These are phyloP conservation scores for Thecaphora thlaspeos DNA, from an alignment of 1,284 basidiomycete genomes.

Conservation along the genomic window DNA sequence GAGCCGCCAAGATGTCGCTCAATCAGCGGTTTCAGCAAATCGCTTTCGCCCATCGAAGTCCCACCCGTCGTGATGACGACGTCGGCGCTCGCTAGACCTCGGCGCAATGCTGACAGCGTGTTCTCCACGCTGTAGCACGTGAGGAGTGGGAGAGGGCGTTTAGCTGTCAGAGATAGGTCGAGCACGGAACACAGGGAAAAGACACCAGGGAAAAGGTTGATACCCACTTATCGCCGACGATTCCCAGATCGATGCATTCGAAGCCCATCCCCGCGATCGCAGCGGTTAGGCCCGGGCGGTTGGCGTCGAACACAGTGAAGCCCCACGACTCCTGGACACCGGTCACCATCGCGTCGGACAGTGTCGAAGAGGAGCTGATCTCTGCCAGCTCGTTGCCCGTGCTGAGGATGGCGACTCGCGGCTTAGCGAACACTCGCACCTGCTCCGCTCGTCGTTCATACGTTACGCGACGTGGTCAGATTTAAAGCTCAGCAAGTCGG, in stretches of 20 bases:
- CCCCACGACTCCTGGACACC: slow-evolving; percentile 30
- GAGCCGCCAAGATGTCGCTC: slow-evolving; percentile 73
- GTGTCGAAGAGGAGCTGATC: slow-evolving; percentile 59
- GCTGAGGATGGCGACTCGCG: slow-evolving; percentile 74
- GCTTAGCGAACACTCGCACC: slow-evolving; percentile 71
- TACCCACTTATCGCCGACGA: slow-evolving; percentile 70
- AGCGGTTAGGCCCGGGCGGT: slow-evolving; percentile 73
- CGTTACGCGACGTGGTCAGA: too few relatives aligned
- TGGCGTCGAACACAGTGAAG: slow-evolving; percentile 66
- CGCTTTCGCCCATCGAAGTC: slow-evolving; percentile 83
- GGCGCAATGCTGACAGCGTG: slow-evolving; percentile 66
- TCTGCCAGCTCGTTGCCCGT: slow-evolving; percentile 82
- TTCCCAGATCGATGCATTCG: slow-evolving; percentile 75
- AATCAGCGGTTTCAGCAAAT: slow-evolving; percentile 81
- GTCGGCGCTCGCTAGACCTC: slow-evolving; percentile 69
- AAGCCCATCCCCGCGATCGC: slow-evolving; percentile 73
- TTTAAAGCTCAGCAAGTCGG: too few relatives aligned
- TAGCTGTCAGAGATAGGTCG: too few relatives aligned
- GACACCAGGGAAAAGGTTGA: too few relatives aligned
- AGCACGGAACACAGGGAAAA: too few relatives aligned
- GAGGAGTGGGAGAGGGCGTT: neutral
- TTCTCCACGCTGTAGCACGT: slow-evolving; percentile 63
- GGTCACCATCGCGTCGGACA: neutral
- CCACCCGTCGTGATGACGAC: slow-evolving; percentile 80
- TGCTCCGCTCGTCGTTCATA: slow-evolving; percentile 68